Evolutionary conservation across 2,329 filamentous ascomycete genomes (phyloP).

Genomic region (Venturia asperata): DNA sequence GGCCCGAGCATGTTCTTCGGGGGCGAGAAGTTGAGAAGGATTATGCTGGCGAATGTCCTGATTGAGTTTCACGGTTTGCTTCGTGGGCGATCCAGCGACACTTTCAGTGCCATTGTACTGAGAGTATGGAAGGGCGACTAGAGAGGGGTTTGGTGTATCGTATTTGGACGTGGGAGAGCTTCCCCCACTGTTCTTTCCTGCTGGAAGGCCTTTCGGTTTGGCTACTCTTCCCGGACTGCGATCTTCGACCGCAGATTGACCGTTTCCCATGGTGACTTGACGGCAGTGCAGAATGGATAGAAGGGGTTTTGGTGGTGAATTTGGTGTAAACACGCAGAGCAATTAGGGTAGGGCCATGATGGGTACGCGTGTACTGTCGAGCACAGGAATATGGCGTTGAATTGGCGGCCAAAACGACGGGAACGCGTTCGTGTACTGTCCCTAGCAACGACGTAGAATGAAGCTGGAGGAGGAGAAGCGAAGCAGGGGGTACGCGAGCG

Average conservation of each 20-base stretch:
- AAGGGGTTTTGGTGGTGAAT: background rate
- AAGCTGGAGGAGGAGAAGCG: background rate
- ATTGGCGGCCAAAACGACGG: background rate
- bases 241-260: slow-evolving; percentile 15
- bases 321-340: background rate
- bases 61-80: background rate
- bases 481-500: background rate
- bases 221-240: background rate
- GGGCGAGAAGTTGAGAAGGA: background rate
- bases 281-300: background rate
- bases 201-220: background rate
- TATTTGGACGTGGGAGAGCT: background rate
- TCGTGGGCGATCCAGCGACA: slow-evolving; percentile 3
- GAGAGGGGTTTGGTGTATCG: background rate
- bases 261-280: slow-evolving; percentile 17
- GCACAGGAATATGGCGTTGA: background rate
- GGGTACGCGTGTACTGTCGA: background rate
- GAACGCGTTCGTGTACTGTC: background rate
- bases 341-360: background rate
- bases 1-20: background rate
- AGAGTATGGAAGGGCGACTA: background rate
- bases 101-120: background rate
- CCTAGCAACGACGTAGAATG: background rate
- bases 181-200: background rate
- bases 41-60: slow-evolving; percentile 5